phyloP scores from a whole-genome alignment of 2,329 filamentous ascomycete genomes.

The Monilinia laxa region DNA sequence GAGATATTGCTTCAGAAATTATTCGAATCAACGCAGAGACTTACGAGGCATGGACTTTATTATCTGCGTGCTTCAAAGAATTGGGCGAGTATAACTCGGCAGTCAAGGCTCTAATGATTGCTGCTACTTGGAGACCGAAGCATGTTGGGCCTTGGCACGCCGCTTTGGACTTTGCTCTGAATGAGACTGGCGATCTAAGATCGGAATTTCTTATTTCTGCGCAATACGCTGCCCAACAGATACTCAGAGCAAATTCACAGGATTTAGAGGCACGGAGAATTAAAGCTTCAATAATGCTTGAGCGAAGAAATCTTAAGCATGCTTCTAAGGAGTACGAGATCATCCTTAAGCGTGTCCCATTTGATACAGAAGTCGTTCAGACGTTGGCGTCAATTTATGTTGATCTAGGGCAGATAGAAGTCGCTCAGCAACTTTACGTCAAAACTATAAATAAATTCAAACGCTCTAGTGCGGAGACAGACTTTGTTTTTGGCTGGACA shows the following conservation, averaged over 20 bases:
- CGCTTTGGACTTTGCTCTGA: constrained; percentile 57
- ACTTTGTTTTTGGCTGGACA: constrained; percentile 57
- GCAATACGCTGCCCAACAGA: constrained; percentile 58
- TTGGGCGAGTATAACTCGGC: constrained; percentile 57
- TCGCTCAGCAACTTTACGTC: constrained; percentile 41
- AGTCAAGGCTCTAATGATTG: constrained; percentile 59
- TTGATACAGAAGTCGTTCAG: constrained; percentile 46
- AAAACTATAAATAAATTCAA: constrained; percentile 38
- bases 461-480: constrained; percentile 22
- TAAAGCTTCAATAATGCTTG: constrained; percentile 58
- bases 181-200: constrained; percentile 49
- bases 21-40: constrained; percentile 69
- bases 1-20: constrained; percentile 59
- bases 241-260: constrained; percentile 55
- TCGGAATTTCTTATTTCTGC: constrained; percentile 53
- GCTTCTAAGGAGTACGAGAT: constrained; percentile 58
- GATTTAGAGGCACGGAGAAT: constrained; percentile 56
- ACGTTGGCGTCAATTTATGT: constrained; percentile 41
- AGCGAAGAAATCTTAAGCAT: constrained; percentile 53
- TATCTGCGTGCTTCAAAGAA: constrained; percentile 62
- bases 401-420: constrained; percentile 38
- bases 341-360: constrained; percentile 50
- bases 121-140: constrained; percentile 62
- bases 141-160: constrained; percentile 58
- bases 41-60: constrained; percentile 62